A percentile compares a stretch with the other conserved stretches of the same genome.
phyloP scores from a whole-genome alignment of 1,139 yeast genomes.

The Wickerhamiella pararugosa region DNA sequence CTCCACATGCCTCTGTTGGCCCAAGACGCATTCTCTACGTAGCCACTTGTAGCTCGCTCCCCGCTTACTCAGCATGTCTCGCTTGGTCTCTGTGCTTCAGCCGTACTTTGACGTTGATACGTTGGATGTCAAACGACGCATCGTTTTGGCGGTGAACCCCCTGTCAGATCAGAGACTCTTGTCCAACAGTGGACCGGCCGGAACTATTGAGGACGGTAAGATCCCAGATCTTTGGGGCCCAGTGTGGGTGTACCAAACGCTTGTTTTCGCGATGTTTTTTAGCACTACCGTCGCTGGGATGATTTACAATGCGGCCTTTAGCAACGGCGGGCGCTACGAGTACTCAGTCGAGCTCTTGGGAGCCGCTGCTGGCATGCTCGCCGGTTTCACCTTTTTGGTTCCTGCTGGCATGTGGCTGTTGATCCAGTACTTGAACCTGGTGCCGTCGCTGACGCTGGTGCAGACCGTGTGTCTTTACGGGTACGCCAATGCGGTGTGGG shows the following conservation, averaged over 20 bases:
- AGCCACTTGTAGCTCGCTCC: too few relatives aligned
- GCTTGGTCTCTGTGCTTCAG: slow-evolving; percentile 3
- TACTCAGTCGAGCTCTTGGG: slow-evolving; percentile 50
- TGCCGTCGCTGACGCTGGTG: slow-evolving; percentile 25
- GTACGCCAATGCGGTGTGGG: slow-evolving; percentile 65
- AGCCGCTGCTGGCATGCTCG: slow-evolving; percentile 49
- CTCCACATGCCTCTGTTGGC: too few relatives aligned
- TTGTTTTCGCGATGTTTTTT: slow-evolving; percentile 57
- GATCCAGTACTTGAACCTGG: slow-evolving; percentile 29
- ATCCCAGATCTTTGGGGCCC: slow-evolving; percentile 61
- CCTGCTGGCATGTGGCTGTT: slow-evolving; percentile 41
- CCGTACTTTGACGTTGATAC: slow-evolving; percentile 50
- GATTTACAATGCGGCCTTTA: slow-evolving; percentile 20
- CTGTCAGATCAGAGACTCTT: slow-evolving; percentile 21
- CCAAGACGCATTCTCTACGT: too few relatives aligned
- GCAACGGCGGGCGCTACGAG: slow-evolving; percentile 32
- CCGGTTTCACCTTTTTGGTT: slow-evolving; percentile 53
- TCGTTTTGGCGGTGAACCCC: slow-evolving; percentile 26
- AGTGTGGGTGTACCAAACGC: slow-evolving; percentile 71
- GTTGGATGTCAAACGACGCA: slow-evolving; percentile 32
- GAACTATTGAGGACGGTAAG: slow-evolving; percentile 25
- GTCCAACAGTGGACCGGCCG: slow-evolving; percentile 20
- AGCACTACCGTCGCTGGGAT: slow-evolving; percentile 47
- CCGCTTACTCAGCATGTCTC: too few relatives aligned
- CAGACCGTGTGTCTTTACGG: slow-evolving; percentile 53